Conservation (phyloP, 2,329 filamentous ascomycete species). For the Hypoxylon sp. region DNA sequence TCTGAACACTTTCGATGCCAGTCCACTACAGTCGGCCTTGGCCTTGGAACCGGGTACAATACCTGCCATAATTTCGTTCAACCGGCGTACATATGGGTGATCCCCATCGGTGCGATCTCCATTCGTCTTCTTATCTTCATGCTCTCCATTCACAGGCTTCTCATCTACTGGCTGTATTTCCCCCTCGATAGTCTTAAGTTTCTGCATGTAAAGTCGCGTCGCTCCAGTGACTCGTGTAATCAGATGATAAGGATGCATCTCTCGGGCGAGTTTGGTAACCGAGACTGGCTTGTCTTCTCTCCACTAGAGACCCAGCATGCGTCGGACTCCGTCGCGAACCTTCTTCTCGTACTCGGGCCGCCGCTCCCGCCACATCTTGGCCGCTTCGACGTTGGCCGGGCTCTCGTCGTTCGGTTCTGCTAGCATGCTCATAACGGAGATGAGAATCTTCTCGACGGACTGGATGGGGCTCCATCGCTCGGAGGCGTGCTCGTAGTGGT, state of each 20-base stretch:
- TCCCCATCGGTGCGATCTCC: background rate
- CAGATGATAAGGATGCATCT: background rate
- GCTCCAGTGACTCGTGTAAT: background rate
- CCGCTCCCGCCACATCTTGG: slow-evolving; percentile 94
- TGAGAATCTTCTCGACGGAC: slow-evolving; percentile 96
- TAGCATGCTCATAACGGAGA: slow-evolving; percentile 98
- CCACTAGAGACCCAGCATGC: slow-evolving; percentile 78
- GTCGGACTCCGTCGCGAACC: slow-evolving; percentile 86
- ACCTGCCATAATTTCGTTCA: background rate
- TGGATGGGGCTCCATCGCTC: slow-evolving; percentile 98
- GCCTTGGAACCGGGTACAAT: too few species aligned
- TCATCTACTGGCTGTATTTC: background rate
- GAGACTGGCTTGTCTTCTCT: background rate
- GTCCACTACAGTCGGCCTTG: background rate
- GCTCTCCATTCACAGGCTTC: background rate
- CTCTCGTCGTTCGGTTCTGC: slow-evolving; percentile 98
- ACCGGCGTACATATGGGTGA: background rate
- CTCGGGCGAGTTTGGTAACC: background rate
- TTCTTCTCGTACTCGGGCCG: slow-evolving; percentile 86
- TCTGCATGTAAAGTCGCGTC: background rate
- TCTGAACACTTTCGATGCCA: background rate
- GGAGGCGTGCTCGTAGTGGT: slow-evolving; percentile 96
- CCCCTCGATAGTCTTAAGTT: background rate
- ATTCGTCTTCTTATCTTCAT: background rate
- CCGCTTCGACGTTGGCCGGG: slow-evolving; percentile 95